Evolutionary conservation across 1,284 basidiomycete genomes (phyloP), one percentile per base, ranked within the genome.

Genomic region (Ustilago nuda): DNA sequence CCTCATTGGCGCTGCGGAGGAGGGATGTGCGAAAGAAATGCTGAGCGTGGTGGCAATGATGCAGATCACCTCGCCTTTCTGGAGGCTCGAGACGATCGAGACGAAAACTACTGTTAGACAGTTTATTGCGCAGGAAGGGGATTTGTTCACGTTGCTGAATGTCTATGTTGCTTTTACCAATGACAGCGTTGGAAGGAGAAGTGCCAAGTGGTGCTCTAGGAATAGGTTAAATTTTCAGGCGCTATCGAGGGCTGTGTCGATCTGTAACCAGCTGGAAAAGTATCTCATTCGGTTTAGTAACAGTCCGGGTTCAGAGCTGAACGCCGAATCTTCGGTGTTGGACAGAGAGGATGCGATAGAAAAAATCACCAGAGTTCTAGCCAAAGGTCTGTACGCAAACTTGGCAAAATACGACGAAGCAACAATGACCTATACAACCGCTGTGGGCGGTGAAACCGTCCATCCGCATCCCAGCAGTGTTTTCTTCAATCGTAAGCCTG

Each of bases 91-190:
- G 17, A 93, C 92, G 8, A 92, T 93, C 0, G 85, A 94, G 59
- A 94, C 92, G 9, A 94, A 97, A 86, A 87, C 99, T 9, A 94
- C 96, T 85, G 89, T 94, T 56, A 88, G 96, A 61, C 96, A 97
- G 83, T 99, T 99, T 81, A 96, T 94, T 0, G 94, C 95, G 0
- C 94, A 97, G 86, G 95, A 99, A 90, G 97, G 97, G 76, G 95
- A 98, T 83, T 94, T 96, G 84, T 87, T 98, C 6, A 98, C 95
- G 2, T 88, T 95, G 6, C 86, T 98, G 30, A 98, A 98, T 86
- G 93, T 94, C 4, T 99, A 94, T 87, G 96, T 97, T 80, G 94
- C 93, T 0, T 99, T 99, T 86, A 89, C 90, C 27, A 90, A 83
- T 12, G 13, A 30, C 4, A 30, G 13, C 56, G 61, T 92, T 79